Base-by-base conservation (phyloP, 1,139 yeast genomes). In the Suhomyces atakaporum region DNA sequence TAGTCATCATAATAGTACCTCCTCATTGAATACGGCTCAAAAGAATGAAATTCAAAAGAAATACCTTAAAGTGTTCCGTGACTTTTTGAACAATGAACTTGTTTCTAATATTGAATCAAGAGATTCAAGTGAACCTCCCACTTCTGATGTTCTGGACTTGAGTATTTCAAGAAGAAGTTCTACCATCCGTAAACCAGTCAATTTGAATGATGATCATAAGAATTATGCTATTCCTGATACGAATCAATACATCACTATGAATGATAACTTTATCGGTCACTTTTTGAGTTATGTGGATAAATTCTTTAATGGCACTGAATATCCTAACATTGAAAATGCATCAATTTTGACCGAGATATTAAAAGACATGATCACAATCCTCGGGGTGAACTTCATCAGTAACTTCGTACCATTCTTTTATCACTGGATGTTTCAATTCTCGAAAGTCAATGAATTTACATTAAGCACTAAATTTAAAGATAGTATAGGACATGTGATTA, bases 371-470 rank as follows among this genome's bases (percentile, higher is more conserved):
- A 44, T 62, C 12, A 42, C 48, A 2, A 60, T 60, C 20, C 65
- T 69, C 40, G 81, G 81, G 1, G 52, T 74, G 36, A 76, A 76
- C 44, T 69, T 75, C 25, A 47, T 72, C 11, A 61, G 58, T 41
- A 74, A 74, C 47, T 73, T 67, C 34, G 46, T 75, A 7, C 76
- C 79, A 5, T 73, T 66, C 47, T 71, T 73, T 47, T 66, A 63
- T 44, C 68, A 67, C 42, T 75, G 81, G 79, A 61, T 63, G 31
- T 40, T 64, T 28, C 52, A 58, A 10, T 38, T 47, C 14, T 42
- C 43, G 13, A 36, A 40, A 4, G 27, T 42, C 9, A 40, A 43
- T 11, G 50, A 47, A 18, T 45, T 49, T 23, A 39, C 42, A 5
- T 48, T 43, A 16, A 37, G 45, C 25, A 36, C 46, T 12, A 50